phyloP scores from a whole-genome alignment of 202 grass and related monocot species.

The Alloteropsis angusta region DNA sequence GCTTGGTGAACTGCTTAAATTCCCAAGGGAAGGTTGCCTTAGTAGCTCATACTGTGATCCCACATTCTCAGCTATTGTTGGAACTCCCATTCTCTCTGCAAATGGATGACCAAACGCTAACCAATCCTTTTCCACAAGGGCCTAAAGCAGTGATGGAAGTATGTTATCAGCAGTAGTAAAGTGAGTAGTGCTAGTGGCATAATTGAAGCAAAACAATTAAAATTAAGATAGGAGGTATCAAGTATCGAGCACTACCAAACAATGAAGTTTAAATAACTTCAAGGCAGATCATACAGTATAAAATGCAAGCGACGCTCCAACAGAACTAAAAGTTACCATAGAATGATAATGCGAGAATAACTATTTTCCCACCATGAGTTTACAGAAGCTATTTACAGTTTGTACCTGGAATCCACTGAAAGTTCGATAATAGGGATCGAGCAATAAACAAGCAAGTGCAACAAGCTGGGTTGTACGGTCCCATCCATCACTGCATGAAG shows the following conservation, averaged over 20 bases:
- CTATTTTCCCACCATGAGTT: not conserved
- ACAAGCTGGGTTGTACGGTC: conserved; percentile 93
- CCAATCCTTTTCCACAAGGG: conserved; percentile 97
- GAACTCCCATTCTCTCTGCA: conserved; percentile 89
- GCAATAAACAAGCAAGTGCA: conserved; percentile 76
- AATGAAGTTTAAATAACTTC: not conserved
- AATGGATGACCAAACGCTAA: conserved; percentile 98
- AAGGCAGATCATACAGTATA: not conserved
- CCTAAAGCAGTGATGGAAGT: conserved; percentile 36
- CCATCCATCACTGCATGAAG: conserved; percentile 85
- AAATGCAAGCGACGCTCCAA: not conserved
- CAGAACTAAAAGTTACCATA: conserved; percentile 11
- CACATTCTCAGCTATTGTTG: conserved; percentile 60
- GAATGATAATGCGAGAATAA: not conserved
- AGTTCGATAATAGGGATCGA: conserved; percentile 92
- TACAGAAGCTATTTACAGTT: not conserved
- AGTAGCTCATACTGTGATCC: conserved; percentile 58
- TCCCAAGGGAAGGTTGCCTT: conserved; percentile 77
- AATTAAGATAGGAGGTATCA: conserved; percentile 4
- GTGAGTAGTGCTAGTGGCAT: not conserved
- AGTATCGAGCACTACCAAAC: not conserved
- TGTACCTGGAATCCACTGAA: conserved; percentile 92
- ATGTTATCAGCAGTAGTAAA: conserved; percentile 19
- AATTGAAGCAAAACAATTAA: not conserved
- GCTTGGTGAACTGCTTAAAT: conserved; percentile 63